Evolutionary conservation across 257 asterid genomes (phyloP), one percentile per base, ranked within the genome.

Genomic region (Primulina eburnea): DNA sequence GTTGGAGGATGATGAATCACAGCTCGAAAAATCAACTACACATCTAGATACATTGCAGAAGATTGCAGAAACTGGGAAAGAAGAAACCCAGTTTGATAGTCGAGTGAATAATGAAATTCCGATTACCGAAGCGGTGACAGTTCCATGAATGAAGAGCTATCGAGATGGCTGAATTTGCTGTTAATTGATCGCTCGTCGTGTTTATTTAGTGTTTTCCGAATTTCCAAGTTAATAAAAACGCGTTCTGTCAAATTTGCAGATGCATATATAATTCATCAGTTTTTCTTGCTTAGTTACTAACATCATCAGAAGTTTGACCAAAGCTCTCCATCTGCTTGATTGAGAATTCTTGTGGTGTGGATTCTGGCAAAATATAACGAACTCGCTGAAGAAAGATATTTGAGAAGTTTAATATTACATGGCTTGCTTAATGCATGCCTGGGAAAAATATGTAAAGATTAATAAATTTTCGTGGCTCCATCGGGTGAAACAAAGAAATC

Each of bases 71-170:
- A 83, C 70, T 14, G 47, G 35, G 50, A 65, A 52, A 65, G 81
- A 73, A 58, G 73, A 20, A 55, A 71, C 60, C 69, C 60, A 60
- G 4, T 16, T 60, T n/a, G 62, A 28, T 47, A 60, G 53, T 35
- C 73, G 47, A 65, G 50, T 62, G 58, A 78, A 80, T 50, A 16
- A 4, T 67, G 79, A 67, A 60, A 58, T 47, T 55, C 35, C 82
- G 16, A 20, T 61, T 37, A 79, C 75, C 64, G 79, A 38, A 75
- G 75, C 81, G 28, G 72, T 71, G 17, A 76, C 79, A 58, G 81
- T 73, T 11, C 33, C 38, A 16, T 74, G 79, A 77, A 8, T 17
- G 7, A 18, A 18, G 6, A 33, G 5, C 17, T 35, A 50, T 33
- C 29, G 4, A 71, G 80, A 76, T 62, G 68, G 4, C 20, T 68